A percentile compares a stretch with the other conserved stretches of the same genome.
phyloP scores from a whole-genome alignment of 225 moss, liverwort and hornwort species.

The Pseudisothecium myosuroides region DNA sequence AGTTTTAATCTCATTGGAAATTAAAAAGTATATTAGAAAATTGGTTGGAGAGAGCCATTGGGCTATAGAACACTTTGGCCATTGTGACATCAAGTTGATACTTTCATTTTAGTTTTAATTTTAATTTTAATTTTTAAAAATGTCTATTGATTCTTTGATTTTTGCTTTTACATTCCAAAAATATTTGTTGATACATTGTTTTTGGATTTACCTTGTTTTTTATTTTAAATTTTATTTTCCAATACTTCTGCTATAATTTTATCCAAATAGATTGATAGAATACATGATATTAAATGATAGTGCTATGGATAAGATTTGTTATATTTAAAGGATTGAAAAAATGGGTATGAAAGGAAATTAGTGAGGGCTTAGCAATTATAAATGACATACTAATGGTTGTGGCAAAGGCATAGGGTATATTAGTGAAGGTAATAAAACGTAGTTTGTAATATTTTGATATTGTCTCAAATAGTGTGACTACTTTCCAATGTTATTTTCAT shows the following conservation, averaged over 20 bases:
- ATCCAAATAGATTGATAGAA: too few relatives aligned
- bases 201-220: background rate
- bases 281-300: background rate
- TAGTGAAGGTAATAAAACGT: background rate
- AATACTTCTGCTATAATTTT: background rate
- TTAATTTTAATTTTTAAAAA: background rate
- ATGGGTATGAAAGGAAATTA: background rate
- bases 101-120: background rate
- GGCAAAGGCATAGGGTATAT: fast-evolving
- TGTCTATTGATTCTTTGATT: background rate
- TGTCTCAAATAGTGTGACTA: background rate
- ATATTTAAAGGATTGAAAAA: background rate
- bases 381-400: background rate
- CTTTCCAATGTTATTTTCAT: background rate
- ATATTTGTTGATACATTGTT: background rate
- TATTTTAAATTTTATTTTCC: fast-evolving
- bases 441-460: background rate
- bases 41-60: background rate
- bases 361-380: background rate
- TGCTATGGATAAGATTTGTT: fast-evolving
- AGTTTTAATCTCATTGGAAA: background rate
- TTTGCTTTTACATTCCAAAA: background rate
- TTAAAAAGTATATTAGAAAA: background rate
- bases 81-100: fast-evolving
- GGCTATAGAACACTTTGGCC: background rate